A percentile compares a stretch with the other conserved stretches of the same genome.
These are phyloP conservation scores for Ehretia macrophylla DNA, from an alignment of 257 asterid genomes.

Conservation along the genomic window DNA sequence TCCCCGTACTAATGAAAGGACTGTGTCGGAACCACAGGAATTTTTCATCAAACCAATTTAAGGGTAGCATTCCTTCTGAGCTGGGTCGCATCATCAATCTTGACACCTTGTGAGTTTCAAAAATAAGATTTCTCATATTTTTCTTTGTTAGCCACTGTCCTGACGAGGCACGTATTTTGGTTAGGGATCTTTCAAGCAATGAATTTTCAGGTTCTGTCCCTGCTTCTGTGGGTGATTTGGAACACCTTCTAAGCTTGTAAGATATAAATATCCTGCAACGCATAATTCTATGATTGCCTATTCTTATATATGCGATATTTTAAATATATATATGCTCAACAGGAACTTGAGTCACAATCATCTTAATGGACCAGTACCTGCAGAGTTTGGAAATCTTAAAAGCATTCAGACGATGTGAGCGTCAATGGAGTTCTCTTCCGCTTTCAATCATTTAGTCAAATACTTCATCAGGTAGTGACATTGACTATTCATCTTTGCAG, in stretches of 20 bases:
- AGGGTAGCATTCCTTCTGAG: slow-evolving; percentile 65
- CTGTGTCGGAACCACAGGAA: slow-evolving; percentile 45
- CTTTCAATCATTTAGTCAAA: not conserved
- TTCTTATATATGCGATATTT: not conserved
- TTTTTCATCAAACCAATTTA: slow-evolving; percentile 74
- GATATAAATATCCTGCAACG: slow-evolving; percentile 11
- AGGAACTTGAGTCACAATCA: slow-evolving; percentile 85
- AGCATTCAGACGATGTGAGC: slow-evolving; percentile 82
- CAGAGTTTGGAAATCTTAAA: slow-evolving; percentile 74
- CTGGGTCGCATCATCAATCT: slow-evolving; percentile 88
- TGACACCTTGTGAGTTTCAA: slow-evolving; percentile 70
- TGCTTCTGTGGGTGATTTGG: slow-evolving; percentile 84
- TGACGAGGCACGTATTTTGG: slow-evolving; percentile 6
- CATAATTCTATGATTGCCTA: not conserved
- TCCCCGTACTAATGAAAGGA: not conserved
- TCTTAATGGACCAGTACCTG: slow-evolving; percentile 63
- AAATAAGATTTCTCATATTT: not conserved
- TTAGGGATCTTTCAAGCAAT: slow-evolving; percentile 87
- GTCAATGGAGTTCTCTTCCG: not conserved
- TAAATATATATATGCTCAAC: slow-evolving; percentile 2
- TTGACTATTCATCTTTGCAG: slow-evolving; percentile 25
- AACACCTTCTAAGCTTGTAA: slow-evolving; percentile 92
- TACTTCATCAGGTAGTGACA: not conserved
- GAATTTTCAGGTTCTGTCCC: slow-evolving; percentile 76
- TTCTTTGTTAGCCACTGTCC: not conserved